phyloP scores from a whole-genome alignment of 2,329 filamentous ascomycete genomes.

The Trichoderma hamatum region DNA sequence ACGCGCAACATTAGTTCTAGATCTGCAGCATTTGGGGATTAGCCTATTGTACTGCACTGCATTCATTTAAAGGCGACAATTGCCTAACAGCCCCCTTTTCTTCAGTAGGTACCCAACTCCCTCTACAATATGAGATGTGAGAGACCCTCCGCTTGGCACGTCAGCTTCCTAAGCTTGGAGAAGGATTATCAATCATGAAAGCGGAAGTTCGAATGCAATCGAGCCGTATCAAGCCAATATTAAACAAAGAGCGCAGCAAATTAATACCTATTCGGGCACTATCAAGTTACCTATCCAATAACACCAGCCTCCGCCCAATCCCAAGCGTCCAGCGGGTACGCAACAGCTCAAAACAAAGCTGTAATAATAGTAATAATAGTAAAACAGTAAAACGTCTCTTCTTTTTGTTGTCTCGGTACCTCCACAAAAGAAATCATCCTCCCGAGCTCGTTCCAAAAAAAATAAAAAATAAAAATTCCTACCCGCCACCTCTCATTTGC shows the following conservation, averaged over 20 bases:
- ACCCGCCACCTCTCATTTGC: background rate
- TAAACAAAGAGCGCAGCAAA: constrained; percentile 7
- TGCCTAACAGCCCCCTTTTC: background rate
- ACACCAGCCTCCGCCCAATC: constrained; percentile 3
- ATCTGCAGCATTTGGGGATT: background rate
- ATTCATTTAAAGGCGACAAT: background rate
- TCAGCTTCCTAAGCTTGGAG: background rate
- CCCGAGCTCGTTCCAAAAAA: constrained; percentile 2
- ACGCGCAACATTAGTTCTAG: background rate
- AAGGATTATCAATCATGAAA: background rate
- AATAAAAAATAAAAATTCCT: background rate
- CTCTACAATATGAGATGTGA: background rate
- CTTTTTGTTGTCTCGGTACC: constrained; percentile 7
- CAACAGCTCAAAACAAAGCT: constrained; percentile 14
- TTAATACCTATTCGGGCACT: constrained; percentile 21
- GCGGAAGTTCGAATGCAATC: background rate
- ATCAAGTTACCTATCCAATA: constrained; percentile 20
- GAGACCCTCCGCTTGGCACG: background rate
- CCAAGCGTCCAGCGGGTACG: constrained; percentile 4
- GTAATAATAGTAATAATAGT: background rate
- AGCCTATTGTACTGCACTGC: background rate
- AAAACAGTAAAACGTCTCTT: constrained; percentile 4
- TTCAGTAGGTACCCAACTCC: background rate
- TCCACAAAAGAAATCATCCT: constrained; percentile 3
- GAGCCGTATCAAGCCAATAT: background rate